A percentile compares a stretch with the other conserved stretches of the same genome.
phyloP scores from a whole-genome alignment of 345 rosid genomes.

The Citrus medica region DNA sequence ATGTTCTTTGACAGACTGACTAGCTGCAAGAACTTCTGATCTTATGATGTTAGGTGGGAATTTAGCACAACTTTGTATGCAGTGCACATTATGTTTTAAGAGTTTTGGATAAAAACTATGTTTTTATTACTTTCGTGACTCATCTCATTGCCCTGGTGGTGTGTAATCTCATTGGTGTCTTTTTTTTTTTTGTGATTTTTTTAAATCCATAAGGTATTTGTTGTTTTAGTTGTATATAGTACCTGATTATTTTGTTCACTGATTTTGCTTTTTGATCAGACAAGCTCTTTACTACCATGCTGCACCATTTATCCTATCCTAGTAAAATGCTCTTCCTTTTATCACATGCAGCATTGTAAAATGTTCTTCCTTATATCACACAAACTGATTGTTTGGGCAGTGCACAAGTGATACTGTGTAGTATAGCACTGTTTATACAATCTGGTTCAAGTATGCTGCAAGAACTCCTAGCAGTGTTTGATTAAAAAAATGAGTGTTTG shows the following conservation, averaged over 20 bases:
- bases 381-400: not conserved
- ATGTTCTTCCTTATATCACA: no score
- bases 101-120: not conserved
- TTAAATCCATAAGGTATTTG: not conserved
- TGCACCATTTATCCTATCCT: not conserved
- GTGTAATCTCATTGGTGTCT: not conserved
- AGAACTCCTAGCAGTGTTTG: not conserved
- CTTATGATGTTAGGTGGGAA: not conserved
- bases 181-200: no score
- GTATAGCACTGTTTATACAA: not conserved
- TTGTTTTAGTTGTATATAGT: not conserved
- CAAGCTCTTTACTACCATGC: not conserved
- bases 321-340: not conserved
- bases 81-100: not conserved
- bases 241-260: not conserved
- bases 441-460: not conserved
- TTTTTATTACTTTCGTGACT: not conserved
- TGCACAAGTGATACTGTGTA: not conserved
- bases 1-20: not conserved
- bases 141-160: not conserved
- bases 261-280: not conserved
- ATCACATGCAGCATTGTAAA: no score
- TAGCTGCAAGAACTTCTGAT: not conserved
- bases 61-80: not conserved
- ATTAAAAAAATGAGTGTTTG: not conserved